Base-by-base conservation (phyloP, 1,284 basidiomycete species). In the Sanghuangporus sanghuang region DNA sequence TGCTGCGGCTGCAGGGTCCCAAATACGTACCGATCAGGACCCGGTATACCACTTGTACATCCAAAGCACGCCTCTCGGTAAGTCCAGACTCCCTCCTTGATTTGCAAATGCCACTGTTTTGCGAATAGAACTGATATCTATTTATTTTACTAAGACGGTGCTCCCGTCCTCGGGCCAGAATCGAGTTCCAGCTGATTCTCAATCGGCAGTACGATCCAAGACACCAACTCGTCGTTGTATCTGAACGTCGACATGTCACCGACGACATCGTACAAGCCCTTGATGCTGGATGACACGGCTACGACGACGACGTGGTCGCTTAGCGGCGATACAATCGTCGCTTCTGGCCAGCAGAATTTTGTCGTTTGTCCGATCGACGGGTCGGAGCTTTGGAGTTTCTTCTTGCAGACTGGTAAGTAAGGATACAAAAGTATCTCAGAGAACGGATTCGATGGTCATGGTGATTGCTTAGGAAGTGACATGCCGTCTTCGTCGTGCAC, bases 271-370 rank as follows among this genome's bases (percentile, higher is more conserved):
- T 85, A 82, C 72, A 79, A 82, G 69, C 71, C 81, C 7, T 70
- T 85, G 55, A 77, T 77, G 3, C 76, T 85, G 55, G 78, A 76
- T 61, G 67, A 73, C 2, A 78, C 80, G 0, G 80, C 83, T 35
- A 77, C 74, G 11, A 84, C 82, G 38, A 81, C 79, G 7, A 75
- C 82, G 67, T 85, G 84, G 84, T 79, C 77, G 39, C 74, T 85
- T 50, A 83, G 84, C 68, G 84, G 83, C 12, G 83, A 85, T 68
- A 84, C 84, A 21, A 85, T 85, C 69, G 81, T 85, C 69, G 82
- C 78, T 38, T 82, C 78, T 7, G 71, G 71, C 62, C 78, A 82
- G 71, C 77, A 83, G 55, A 84, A 85, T 68, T 85, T 84, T 73
- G 70, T 84, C 38, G 81, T 81, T n/a, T 85, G 83, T 68, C 68